phyloP scores from a whole-genome alignment of 2,329 filamentous ascomycete genomes.

The Diaporthe batatas region DNA sequence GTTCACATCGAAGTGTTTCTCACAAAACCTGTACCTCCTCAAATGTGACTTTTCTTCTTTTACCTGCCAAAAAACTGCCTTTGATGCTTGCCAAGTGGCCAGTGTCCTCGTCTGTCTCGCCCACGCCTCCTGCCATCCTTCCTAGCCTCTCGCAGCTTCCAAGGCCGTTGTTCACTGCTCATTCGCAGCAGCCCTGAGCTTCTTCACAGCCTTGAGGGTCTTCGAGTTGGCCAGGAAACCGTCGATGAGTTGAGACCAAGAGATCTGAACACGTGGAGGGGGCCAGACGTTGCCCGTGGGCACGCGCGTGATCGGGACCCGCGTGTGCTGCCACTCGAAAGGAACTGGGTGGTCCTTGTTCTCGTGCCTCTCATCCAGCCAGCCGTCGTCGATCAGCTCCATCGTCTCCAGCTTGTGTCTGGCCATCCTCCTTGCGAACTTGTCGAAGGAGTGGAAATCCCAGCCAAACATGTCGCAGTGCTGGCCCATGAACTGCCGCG shows the following conservation, averaged over 20 bases:
- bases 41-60: not conserved
- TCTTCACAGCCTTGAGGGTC: not conserved
- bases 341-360: too few relatives aligned
- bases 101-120: not conserved
- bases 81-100: not conserved
- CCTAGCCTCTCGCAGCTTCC: not conserved
- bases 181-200: too few relatives aligned
- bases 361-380: not conserved
- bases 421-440: not conserved
- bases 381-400: not conserved
- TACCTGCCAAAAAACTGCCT: not conserved
- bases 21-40: not conserved
- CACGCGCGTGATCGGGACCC: not conserved
- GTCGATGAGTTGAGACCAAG: not conserved
- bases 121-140: not conserved
- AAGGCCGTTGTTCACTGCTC: not conserved
- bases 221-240: not conserved
- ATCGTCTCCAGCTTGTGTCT: not conserved
- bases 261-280: not conserved
- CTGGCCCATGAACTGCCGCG: not conserved
- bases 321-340: not conserved
- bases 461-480: not conserved
- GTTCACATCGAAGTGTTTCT: not conserved
- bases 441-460: not conserved
- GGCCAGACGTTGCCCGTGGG: not conserved